phyloP scores from a whole-genome alignment of 2,329 filamentous ascomycete genomes.

The Fusarium devonianum region DNA sequence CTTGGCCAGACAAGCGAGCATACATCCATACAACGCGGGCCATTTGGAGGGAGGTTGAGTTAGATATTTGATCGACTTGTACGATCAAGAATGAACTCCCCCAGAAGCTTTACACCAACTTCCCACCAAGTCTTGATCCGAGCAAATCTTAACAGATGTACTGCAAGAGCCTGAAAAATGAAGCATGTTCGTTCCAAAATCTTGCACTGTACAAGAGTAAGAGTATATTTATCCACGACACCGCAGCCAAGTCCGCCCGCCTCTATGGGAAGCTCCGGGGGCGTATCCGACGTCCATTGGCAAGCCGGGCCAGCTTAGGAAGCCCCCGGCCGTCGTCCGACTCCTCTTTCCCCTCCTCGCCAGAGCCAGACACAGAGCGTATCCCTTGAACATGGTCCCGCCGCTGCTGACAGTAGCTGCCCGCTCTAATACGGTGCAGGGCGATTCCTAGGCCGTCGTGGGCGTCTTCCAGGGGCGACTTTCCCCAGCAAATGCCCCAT shows the following conservation, averaged over 20 bases:
- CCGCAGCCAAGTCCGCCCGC: conserved; percentile 24
- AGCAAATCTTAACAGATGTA: conserved; percentile 25
- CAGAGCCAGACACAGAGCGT: too few relatives aligned
- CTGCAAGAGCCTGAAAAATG: conserved; percentile 2
- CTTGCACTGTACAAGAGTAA: conserved; percentile 21
- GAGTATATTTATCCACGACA: conserved; percentile 23
- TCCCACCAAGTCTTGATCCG: conserved; percentile 5
- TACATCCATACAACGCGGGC: conserved; percentile 8
- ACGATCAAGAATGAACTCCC: conserved; percentile 11
- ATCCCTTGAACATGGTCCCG: conserved; percentile 20
- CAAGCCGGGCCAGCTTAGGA: too few relatives aligned
- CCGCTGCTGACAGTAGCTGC: conserved; percentile 10
- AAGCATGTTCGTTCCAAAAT: conserved; percentile 22
- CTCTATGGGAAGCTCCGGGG: conserved; percentile 15
- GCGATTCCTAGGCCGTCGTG: conserved; percentile 24
- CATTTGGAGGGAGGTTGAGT: conserved; percentile 11
- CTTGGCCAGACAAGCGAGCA: conserved; percentile 24
- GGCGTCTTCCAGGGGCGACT: conserved; percentile 33
- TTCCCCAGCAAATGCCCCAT: conserved; percentile 19
- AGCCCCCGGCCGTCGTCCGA: background rate
- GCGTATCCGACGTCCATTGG: conserved; percentile 8
- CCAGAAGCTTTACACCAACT: conserved; percentile 22
- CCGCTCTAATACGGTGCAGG: conserved; percentile 9
- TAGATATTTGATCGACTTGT: conserved; percentile 1
- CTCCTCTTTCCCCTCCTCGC: background rate